Evolutionary conservation across 192 early-diverging fungal species (phyloP), one percentile per base, ranked within the genome.

Genomic region (Linnemannia hyalina): DNA sequence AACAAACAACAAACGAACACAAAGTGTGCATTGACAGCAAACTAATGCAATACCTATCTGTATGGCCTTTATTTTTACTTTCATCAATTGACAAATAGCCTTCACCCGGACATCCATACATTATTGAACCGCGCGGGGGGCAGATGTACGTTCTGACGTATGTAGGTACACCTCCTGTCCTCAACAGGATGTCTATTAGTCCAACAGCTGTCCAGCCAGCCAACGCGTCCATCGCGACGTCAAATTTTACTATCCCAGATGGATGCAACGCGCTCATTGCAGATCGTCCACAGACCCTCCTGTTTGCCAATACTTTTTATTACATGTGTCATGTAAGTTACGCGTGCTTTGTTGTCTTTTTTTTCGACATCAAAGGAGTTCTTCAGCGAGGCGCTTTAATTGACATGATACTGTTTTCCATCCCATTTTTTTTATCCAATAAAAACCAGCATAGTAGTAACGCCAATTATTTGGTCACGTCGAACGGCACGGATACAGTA

Each of bases 111-210:
- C n/a, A 32, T 10, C 26, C 60, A 6, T 29, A 65, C 11, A 15
- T 29, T 15, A 65, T 65, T 29, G 60, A 65, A 15, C 26, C 26
- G 29, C 60, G 10, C n/a, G 60, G 60, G 13, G 29, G 13, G 11
- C n/a, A 32, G n/a, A 29, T 65, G n/a, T 0, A 29, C 32, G 60
- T 65, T 65, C 26, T 65, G 29, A 29, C 60, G 29, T 29, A n/a
- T 29, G 60, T 11, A 32, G 13, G 7, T 3, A 9, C 10, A 8
- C 3, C 8, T 32, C 29, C 60, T 65, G 29, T 65, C 26, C 38
- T 72, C 29, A 69, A 71, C 26, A 70, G 55, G n/a, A 32, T 81
- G 32, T 73, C 80, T 11, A 8, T 81, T 44, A 57, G 44, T 20
- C 40, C 68, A 22, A 57, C 74, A 32, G 73, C 22, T 29, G 32